phyloP scores from a whole-genome alignment of 805 yeast species.

The Kazachstania africana region DNA sequence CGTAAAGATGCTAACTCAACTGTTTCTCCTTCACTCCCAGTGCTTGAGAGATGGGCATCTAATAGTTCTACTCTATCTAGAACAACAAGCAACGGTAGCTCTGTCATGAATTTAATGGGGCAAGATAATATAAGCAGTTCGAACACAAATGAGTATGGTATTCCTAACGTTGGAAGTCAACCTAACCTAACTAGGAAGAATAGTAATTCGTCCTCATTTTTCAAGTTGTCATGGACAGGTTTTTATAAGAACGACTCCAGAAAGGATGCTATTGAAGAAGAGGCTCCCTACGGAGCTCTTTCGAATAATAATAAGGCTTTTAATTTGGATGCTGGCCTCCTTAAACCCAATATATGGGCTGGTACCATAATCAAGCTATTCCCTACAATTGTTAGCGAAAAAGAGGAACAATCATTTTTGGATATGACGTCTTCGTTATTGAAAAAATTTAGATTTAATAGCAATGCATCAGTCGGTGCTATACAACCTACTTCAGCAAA shows the following conservation, averaged over 20 bases:
- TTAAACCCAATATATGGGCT: conserved; percentile 39
- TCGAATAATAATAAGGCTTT: no score
- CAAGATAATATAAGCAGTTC: conserved; percentile 2
- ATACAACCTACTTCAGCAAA: no score
- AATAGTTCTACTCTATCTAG: conserved; percentile 18
- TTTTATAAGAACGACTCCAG: conserved; percentile 13
- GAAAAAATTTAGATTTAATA: conserved; percentile 26
- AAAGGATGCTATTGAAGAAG: conserved; percentile 11
- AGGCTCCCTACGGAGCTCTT: no score
- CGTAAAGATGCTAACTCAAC: background rate
- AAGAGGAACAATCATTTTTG: conserved; percentile 30
- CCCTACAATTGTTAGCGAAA: conserved; percentile 31
- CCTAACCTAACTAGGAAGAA: conserved; percentile 4
- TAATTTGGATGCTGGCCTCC: no score
- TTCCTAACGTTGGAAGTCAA: conserved; percentile 1
- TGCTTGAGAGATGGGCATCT: conserved; percentile 21
- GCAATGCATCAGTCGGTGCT: no score
- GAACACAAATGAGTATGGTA: background rate
- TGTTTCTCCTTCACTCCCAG: conserved; percentile 12
- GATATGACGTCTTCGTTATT: conserved; percentile 31
- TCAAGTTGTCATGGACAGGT: conserved; percentile 28
- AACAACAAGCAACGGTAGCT: conserved; percentile 21
- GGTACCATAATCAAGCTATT: conserved; percentile 41
- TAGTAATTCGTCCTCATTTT: conserved; percentile 25
- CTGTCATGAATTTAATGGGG: conserved; percentile 10